Percentiles rank a stretch among this genome's conserved stretches.
Evolutionary conservation across 2,329 filamentous ascomycete genomes (phyloP).

Genomic region (Fusarium sp.): DNA sequence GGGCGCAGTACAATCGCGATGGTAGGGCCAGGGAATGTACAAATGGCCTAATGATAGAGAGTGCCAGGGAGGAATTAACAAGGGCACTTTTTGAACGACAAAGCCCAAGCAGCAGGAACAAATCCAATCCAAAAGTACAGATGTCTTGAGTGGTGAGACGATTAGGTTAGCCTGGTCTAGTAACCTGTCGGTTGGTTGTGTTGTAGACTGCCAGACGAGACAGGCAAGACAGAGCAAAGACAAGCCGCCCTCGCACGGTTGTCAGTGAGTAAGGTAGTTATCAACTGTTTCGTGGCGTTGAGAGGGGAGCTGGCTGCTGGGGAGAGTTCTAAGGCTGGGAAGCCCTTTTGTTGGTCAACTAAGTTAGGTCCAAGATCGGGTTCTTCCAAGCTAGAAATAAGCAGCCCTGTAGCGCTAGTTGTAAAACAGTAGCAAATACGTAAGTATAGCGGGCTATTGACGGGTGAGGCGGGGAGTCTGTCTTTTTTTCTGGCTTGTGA

Average conservation of each 20-base stretch:
- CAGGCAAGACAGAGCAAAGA: conserved; percentile 9
- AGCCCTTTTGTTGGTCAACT: conserved; percentile 38
- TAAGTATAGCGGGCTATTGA: conserved; percentile 20
- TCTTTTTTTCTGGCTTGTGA: not conserved
- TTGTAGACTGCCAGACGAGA: not conserved
- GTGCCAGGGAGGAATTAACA: conserved; percentile 15
- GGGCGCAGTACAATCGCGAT: conserved; percentile 27
- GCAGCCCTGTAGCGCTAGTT: conserved; percentile 27
- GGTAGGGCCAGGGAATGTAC: conserved; percentile 21
- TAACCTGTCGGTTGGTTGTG: not conserved
- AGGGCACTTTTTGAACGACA: conserved; percentile 9
- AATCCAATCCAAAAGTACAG: conserved; percentile 30
- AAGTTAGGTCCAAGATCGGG: conserved; percentile 18
- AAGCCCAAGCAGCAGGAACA: not conserved
- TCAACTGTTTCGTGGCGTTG: conserved; percentile 40
- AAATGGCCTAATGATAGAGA: not conserved
- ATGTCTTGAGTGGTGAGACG: conserved; percentile 21
- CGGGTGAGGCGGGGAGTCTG: conserved; percentile 1
- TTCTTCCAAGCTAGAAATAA: conserved; percentile 33
- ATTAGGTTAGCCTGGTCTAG: conserved; percentile 12
- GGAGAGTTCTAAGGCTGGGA: not conserved
- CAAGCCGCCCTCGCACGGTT: conserved; percentile 4
- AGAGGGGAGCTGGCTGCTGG: conserved; percentile 32
- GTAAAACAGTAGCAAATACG: conserved; percentile 10
- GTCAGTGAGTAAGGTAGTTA: not conserved